A percentile compares a stretch with the other conserved stretches of the same genome.
These are phyloP conservation scores for Myochromella boudieri DNA, from an alignment of 768 basidiomycete species.

Conservation along the genomic window DNA sequence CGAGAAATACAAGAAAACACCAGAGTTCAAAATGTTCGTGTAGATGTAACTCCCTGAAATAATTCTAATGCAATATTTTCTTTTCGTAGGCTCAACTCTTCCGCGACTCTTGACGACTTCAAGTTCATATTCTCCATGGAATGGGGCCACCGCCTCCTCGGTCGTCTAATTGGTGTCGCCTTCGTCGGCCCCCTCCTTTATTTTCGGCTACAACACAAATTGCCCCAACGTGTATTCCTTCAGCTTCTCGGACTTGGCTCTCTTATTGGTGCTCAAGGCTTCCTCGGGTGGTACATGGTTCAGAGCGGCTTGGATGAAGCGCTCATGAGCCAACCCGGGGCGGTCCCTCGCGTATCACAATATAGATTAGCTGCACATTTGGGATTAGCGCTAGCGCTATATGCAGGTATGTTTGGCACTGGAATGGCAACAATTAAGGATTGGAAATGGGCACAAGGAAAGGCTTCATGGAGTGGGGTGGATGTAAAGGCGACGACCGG, in stretches of 20 bases:
- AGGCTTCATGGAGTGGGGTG: conserved; percentile 61
- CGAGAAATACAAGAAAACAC: conserved; percentile 90
- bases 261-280: conserved; percentile 89
- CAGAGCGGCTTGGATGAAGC: conserved; percentile 90
- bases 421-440: conserved; percentile 79
- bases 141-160: conserved; percentile 93
- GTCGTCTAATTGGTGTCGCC: conserved; percentile 78
- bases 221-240: conserved; percentile 60
- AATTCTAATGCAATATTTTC: conserved; percentile 4
- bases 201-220: conserved; percentile 69
- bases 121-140: conserved; percentile 98
- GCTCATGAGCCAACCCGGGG: conserved; percentile 74
- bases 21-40: conserved; percentile 92
- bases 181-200: conserved; percentile 87
- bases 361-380: conserved; percentile 96
- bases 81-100: conserved; percentile 74
- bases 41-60: background rate
- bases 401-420: conserved; percentile 86
- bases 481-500: conserved; percentile 20
- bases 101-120: conserved; percentile 86
- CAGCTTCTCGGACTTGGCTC: conserved; percentile 71
- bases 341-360: conserved; percentile 93
- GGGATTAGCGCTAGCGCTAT: conserved; percentile 88
- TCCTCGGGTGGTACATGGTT: conserved; percentile 99
- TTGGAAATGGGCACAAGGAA: conserved; percentile 64